Evolutionary conservation across 306 rosid species (phyloP), one percentile per base, ranked within the genome.

Genomic region (Chamaecrista fasciculata): DNA sequence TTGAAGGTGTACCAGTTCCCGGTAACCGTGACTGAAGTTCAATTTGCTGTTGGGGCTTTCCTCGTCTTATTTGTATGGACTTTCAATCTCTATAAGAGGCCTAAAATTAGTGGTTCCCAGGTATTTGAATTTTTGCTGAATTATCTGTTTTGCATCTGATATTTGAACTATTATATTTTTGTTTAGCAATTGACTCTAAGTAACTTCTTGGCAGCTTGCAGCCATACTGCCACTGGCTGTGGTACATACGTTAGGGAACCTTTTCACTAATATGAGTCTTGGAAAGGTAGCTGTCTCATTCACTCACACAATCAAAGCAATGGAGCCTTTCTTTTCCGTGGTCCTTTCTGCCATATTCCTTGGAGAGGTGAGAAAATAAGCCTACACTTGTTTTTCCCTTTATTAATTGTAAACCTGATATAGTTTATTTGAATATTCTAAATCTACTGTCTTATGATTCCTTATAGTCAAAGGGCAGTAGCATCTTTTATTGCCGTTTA

Each of bases 251-350:
- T 76, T 95, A 80, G 99, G 99, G 18, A 95, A 95, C 66, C 97
- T 95, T 84, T 95, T 95, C 80, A 95, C 99, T 4, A 95, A 95
- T 48, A 81, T 95, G 97, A 95, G 99, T 86, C 99, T 95, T 51
- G 97, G 99, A 70, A 95, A 80, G 82, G 99, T 95, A 68, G 93
- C 99, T 11, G 99, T 95, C 55, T 95, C 99, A 0, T 95, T 95
- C 80, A 95, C 99, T 57, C 99, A 95, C 84, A 95, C 99, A 0
- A 91, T 95, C 78, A 95, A 95, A 82, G 99, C 99, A 62, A 85
- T 81, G 85, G 99, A 95, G 79, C 99, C 99, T 48, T 91, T 95
- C 84, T 95, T 95, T 79, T 89, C 99, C 0, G 99, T 95, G 55
- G 4, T 95, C 78, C 95, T 95, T 65, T 95, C 99, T 44, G 95